Base-by-base conservation (phyloP, 805 yeast genomes). In the Kurtzmaniella cleridarum region DNA sequence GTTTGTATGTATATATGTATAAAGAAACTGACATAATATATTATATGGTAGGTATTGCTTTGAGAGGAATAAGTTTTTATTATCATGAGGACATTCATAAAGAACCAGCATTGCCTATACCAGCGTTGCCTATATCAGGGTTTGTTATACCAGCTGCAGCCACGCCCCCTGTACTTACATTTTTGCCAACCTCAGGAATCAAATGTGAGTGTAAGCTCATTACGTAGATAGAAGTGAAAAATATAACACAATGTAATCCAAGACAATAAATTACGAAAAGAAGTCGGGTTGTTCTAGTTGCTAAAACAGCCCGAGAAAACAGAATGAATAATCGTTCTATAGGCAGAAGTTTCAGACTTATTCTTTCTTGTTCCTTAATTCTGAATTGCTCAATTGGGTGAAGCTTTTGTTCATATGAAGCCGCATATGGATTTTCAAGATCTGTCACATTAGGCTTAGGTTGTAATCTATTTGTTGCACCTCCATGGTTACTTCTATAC, bases 371-470 rank as follows among this genome's bases (percentile, higher is more conserved):
- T 54, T 88, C 96, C 45, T 79, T 67, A 33, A 79, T 74, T 50
- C 95, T 75, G 60, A 91, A 86, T 51, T 79, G 84, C 48, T 85
- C 91, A 43, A 89, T 78, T 26, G 96, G 95, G 49, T 88, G 89
- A 34, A 88, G 64, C 35, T 81, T 81, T 37, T 82, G 80, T 49
- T 88, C 95, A 63, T 85, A 89, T 35, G 62, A 73, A 24, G 73
- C 66, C 34, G 76, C 76, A 55, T 84, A 82, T 11, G 64, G 60
- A 47, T 73, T 73, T 50, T 84, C 95, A 10, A 77, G 54, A 49
- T 75, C 79, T 12, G 29, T 38, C 18, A 38, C 44, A 50, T 55
- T 55, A n/a, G 65, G 49, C 36, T 54, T 60, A 5, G 71, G 69
- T 18, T 53, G 55, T 12, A 61, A 43, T 34, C 53, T 40, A 12